phyloP scores from a whole-genome alignment of 805 yeast genomes.

The Metschnikowia kofuensis region DNA sequence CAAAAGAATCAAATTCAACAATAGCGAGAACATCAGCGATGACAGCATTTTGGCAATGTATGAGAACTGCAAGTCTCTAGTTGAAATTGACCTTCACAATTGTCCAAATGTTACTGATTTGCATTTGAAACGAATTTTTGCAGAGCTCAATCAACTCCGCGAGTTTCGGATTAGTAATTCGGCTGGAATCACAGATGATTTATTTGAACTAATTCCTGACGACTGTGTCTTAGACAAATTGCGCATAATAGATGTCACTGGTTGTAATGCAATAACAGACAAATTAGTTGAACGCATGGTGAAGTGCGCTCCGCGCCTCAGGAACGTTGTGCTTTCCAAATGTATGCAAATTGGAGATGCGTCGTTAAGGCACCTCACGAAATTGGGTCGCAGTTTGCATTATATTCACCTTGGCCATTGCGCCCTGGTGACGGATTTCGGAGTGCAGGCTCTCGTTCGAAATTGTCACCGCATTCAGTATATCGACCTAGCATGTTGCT shows the following conservation, averaged over 20 bases:
- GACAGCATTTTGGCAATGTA: constrained; percentile 58
- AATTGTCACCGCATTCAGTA: constrained; percentile 84
- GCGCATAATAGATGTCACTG: constrained; percentile 81
- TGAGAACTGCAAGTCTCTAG: constrained; percentile 70
- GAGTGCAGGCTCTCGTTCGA: constrained; percentile 71
- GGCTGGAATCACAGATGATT: constrained; percentile 61
- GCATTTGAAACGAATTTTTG: constrained; percentile 56
- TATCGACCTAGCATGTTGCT: constrained; percentile 93
- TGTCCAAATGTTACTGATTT: constrained; percentile 70
- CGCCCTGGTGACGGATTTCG: constrained; percentile 81
- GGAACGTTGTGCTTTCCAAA: constrained; percentile 87
- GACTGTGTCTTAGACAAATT: constrained; percentile 56
- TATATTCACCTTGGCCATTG: constrained; percentile 95
- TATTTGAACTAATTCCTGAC: constrained; percentile 54
- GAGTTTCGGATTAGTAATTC: constrained; percentile 83
- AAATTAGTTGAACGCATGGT: constrained; percentile 71
- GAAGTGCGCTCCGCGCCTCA: constrained; percentile 72
- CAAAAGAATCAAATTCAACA: constrained; percentile 79
- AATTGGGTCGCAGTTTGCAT: constrained; percentile 75
- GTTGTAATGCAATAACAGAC: constrained; percentile 80
- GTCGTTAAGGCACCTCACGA: constrained; percentile 66
- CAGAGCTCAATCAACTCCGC: constrained; percentile 65
- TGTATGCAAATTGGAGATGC: constrained; percentile 85
- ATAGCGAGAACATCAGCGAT: constrained; percentile 65
- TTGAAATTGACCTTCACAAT: constrained; percentile 85